Evolutionary conservation across 805 yeast species (phyloP).

Genomic region (Kodamaea jinghongensis): DNA sequence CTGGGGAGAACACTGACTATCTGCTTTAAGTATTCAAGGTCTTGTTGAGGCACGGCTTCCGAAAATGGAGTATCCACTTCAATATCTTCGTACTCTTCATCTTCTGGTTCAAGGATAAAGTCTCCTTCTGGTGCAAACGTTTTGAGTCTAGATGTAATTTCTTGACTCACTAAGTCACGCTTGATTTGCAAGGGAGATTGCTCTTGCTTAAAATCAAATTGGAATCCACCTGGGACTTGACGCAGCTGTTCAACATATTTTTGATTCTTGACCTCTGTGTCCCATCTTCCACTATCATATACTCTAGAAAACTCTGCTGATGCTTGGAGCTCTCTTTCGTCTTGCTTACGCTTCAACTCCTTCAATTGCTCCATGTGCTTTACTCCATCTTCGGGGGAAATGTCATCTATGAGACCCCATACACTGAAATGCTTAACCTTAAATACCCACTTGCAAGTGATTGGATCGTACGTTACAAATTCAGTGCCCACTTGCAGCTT

Average conservation of each 20-base stretch:
- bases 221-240: slow-evolving; percentile 34
- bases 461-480: slow-evolving; percentile 75
- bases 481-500: slow-evolving; percentile 65
- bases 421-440: slow-evolving; percentile 88
- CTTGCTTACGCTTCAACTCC: slow-evolving; percentile 32
- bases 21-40: slow-evolving; percentile 35
- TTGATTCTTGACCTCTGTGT: slow-evolving; percentile 36
- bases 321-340: slow-evolving; percentile 43
- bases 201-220: slow-evolving; percentile 22
- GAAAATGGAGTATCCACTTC: not conserved
- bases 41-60: slow-evolving; percentile 4
- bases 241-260: slow-evolving; percentile 26
- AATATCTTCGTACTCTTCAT: not conserved
- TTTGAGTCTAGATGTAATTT: slow-evolving; percentile 3
- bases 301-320: slow-evolving; percentile 24
- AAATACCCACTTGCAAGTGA: slow-evolving; percentile 73
- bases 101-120: slow-evolving; percentile 29
- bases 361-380: slow-evolving; percentile 30
- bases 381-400: slow-evolving; percentile 35
- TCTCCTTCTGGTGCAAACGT: slow-evolving; percentile 30
- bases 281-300: slow-evolving; percentile 28
- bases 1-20: slow-evolving; percentile 32
- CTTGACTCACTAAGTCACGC: slow-evolving; percentile 22
- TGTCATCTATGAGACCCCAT: slow-evolving; percentile 84
- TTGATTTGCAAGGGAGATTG: slow-evolving; percentile 26